Base-by-base conservation (phyloP, 768 basidiomycete genomes). In the Floccularia luteovirens region DNA sequence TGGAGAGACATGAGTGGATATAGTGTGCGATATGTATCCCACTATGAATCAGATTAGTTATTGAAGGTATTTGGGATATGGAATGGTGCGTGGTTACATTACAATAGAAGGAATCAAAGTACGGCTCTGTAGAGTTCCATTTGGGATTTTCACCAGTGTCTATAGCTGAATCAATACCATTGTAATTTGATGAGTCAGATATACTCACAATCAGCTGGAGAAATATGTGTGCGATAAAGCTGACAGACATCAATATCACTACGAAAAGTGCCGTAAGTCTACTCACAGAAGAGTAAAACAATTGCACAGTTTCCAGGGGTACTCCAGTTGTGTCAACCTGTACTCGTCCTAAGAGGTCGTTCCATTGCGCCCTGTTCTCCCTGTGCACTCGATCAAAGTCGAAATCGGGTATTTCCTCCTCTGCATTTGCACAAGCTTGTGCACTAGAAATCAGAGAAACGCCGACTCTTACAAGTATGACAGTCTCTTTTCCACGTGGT, bases 81-180 rank as follows among this genome's bases (percentile, higher is more conserved):
- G 23, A 24, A 31, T 39, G 12, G 36, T 30, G 23, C 16, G 7
- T 7, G 48, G 71, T n/a, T 44, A 77, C 79, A 42, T 82, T 81
- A 58, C 79, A 82, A 45, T 82, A 81, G 37, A 79, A 66, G 0
- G 78, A 78, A 52, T 82, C 79, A 41, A 67, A 81, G 45, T 82
- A 82, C 1, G 79, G 79, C 45, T 80, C 79, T 0, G 66, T 66
- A 0, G 79, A 81, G 36, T 70, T 67, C 79, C 78, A 81, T 35
- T 64, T 67, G 0, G 77, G 74, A 43, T 80, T 80, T 54, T 82
- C 79, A 17, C 74, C 77, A 3, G 73, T 75, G 48, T 80, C 78
- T 79, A 39, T 5, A 13, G 22, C 24, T 16, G 7, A 33, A 12
- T 22, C n/a, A 21, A 37, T 7, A 28, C 24, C 24, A 31, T 5